Base-by-base conservation (phyloP, 345 rosid genomes). In the Murraya koenigii region DNA sequence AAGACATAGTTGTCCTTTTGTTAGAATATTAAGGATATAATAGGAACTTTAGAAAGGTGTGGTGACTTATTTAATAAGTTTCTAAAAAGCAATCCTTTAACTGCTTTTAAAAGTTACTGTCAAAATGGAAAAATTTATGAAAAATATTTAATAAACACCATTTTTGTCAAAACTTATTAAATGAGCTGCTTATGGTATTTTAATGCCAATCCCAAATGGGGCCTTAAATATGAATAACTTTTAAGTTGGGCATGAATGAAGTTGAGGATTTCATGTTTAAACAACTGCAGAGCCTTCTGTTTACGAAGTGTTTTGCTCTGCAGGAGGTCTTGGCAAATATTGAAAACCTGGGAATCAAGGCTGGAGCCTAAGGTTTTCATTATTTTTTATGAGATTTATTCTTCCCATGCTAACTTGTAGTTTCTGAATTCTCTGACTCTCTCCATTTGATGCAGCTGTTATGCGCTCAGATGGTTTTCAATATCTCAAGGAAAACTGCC, bases 381-480 rank as follows among this genome's bases (percentile, higher is more conserved):
- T 72, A 68, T 71, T 78, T 44, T 56, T 56, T 52, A 20, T 44
- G 49, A 58, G 25, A 49, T 38, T 74, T 77, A 5, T 66, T 68
- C 26, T 47, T 11, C 33, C 23, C 44, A 6, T 52, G 62, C 38
- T 64, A 59, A 39, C 25, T 35, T 15, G 7, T 26, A 4, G 35
- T 58, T 44, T 49, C 54, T 2, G 33, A 60, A 9, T 26, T 59
- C 61, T 47, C 76, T 79, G 66, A 77, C 72, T 70, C 15, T 32
- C 68, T 35, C 26, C 33, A 32, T 80, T 15, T 56, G 72, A 66
- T 82, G 88, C 83, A 90, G 97, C 94, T 82, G 94, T 92, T 19
- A 88, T 92, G 91, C 84, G 80, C 54, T 86, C 97, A 7, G 94
- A 90, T 66, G 94, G 94, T 79, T 92, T 90, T 70, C 92, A 86